These are phyloP conservation scores for Prunus campanulata DNA, from an alignment of 306 rosid genomes.

Conservation along the genomic window DNA sequence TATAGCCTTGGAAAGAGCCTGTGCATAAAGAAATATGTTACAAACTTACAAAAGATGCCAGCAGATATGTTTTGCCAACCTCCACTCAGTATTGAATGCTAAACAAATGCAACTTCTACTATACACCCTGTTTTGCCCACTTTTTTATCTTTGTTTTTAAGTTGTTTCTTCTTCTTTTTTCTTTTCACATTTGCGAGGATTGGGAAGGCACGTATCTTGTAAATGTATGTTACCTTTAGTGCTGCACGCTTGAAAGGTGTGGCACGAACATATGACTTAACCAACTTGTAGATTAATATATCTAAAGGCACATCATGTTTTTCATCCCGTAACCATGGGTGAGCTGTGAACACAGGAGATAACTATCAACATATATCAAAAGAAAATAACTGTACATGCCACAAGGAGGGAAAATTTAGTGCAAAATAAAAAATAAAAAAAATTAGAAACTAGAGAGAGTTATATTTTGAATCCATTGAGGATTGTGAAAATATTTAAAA, in stretches of 20 bases:
- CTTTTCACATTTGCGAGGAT: not conserved
- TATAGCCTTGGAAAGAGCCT: conserved; percentile 90
- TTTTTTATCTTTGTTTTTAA: not conserved
- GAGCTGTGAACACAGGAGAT: conserved; percentile 61
- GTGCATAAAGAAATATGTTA: conserved; percentile 8
- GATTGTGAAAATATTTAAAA: not conserved
- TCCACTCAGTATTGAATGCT: not conserved
- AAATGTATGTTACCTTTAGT: conserved; percentile 55
- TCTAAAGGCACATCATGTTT: conserved; percentile 64
- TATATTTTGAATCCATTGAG: not conserved
- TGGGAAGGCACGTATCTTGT: not conserved
- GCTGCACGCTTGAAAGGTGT: conserved; percentile 84
- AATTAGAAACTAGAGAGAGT: not conserved
- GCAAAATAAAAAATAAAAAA: not conserved
- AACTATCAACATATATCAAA: conserved; percentile 2
- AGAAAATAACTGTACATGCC: not conserved
- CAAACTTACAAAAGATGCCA: not conserved
- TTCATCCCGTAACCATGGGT: conserved; percentile 90
- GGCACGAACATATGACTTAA: conserved; percentile 69
- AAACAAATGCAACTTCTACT: not conserved
- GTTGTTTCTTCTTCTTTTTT: not conserved
- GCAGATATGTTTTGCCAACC: not conserved
- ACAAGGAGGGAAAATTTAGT: conserved; percentile 12
- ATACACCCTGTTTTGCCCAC: not conserved
- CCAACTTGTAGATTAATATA: conserved; percentile 73